A percentile compares a stretch with the other conserved stretches of the same genome.
Evolutionary conservation across 2,329 filamentous ascomycete genomes (phyloP).

Genomic region (Stromatinia cepivora): DNA sequence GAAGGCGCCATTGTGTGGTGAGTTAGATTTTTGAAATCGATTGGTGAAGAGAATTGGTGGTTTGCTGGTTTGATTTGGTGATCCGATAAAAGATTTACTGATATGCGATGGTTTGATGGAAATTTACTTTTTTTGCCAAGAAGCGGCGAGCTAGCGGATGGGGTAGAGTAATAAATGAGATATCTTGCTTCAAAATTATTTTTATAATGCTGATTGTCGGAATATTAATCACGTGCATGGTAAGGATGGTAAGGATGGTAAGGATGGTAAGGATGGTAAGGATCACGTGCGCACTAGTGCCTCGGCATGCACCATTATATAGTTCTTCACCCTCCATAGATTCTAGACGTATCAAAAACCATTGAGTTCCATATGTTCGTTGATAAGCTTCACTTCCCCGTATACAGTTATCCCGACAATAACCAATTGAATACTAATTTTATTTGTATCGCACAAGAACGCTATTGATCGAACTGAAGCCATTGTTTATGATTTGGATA

Average conservation of each 20-base stretch:
- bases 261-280: too few relatives aligned
- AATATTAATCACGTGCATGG: too few relatives aligned
- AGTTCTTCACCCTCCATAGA: too few relatives aligned
- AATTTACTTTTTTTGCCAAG: conserved; percentile 23
- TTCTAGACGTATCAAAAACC: too few relatives aligned
- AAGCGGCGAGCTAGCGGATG: conserved; percentile 19
- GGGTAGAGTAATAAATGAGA: conserved; percentile 14
- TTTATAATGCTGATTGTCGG: too few relatives aligned
- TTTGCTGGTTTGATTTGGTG: not conserved
- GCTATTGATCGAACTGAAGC: conserved; percentile 63
- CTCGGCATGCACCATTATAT: too few relatives aligned
- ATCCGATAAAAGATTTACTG: conserved; percentile 27
- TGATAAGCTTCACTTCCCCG: too few relatives aligned
- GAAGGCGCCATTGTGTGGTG: conserved; percentile 52
- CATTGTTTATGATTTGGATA: not conserved
- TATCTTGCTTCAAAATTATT: conserved; percentile 66
- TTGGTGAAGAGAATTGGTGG: not conserved
- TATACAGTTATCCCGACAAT: too few relatives aligned
- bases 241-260: too few relatives aligned
- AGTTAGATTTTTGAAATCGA: not conserved
- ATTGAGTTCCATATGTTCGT: too few relatives aligned
- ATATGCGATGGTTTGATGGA: conserved; percentile 20
- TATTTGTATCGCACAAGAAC: conserved; percentile 89
- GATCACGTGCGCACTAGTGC: too few relatives aligned
- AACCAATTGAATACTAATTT: conserved; percentile 93